Conservation (phyloP, 228 moss, liverwort and hornwort genomes). For the Sphagnum magellanicum region DNA sequence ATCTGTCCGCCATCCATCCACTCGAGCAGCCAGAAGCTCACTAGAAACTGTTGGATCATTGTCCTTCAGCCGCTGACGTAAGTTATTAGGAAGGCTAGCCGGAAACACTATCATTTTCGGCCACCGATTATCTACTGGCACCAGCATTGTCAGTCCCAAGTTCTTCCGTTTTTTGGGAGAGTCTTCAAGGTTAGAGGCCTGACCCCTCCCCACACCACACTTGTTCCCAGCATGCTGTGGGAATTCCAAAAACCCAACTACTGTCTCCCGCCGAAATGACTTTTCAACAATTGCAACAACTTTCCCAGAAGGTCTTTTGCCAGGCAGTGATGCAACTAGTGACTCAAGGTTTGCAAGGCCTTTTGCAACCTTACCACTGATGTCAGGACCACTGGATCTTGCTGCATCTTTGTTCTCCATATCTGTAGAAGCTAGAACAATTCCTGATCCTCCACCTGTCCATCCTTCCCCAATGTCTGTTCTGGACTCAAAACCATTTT, state of each 20-base stretch:
- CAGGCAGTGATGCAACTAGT: constrained; percentile 27
- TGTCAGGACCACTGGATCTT: not conserved
- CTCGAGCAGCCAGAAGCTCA: constrained; percentile 43
- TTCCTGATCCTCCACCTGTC: not conserved
- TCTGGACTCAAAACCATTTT: not conserved
- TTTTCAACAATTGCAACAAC: constrained; percentile 33
- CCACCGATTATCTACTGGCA: constrained; percentile 41
- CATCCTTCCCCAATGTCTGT: constrained; percentile 1
- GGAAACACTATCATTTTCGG: constrained; percentile 42
- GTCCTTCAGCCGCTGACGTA: constrained; percentile 34
- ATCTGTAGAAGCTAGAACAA: not conserved
- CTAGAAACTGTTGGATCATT: constrained; percentile 25
- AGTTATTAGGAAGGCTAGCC: constrained; percentile 26
- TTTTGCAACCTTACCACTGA: not conserved
- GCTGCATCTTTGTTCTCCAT: not conserved
- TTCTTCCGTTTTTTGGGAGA: constrained; percentile 3
- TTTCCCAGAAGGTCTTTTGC: constrained; percentile 39
- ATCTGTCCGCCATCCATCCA: constrained; percentile 47
- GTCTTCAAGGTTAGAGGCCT: constrained; percentile 4
- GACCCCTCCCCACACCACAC: constrained; percentile 11
- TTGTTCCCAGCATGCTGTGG: constrained; percentile 10
- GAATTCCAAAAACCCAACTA: constrained; percentile 37
- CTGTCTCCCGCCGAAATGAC: constrained; percentile 34
- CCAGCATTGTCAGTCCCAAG: constrained; percentile 17
- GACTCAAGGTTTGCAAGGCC: constrained; percentile 13